Evolutionary conservation across 371 early-diverging fungal species (phyloP), one percentile per base, ranked within the genome.

Genomic region (Apophysomyces trapeziformis): DNA sequence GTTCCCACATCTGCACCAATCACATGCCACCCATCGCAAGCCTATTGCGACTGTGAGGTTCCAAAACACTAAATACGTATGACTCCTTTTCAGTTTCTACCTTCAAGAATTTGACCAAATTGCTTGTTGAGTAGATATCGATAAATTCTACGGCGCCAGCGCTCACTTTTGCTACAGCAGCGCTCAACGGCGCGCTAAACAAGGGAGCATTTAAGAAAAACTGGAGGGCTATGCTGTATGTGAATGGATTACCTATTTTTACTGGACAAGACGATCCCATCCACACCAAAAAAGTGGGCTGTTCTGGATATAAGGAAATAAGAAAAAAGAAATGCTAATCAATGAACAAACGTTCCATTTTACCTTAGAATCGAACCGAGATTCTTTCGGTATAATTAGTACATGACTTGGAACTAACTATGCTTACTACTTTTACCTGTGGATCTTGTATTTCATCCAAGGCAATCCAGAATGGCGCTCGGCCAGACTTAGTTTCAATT

Each of bases 391-490:
- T 13, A 41, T 41, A 13, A 11, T 16, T 6, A 45, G 1, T 45
- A 45, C 46, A 45, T 13, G 46, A 26, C 2, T 26, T 45, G 46
- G 16, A 21, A 50, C 21, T 26, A 21, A 21, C 54, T 21, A n/a
- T 18, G 7, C 12, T 16, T 50, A 43, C 7, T 7, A 36, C 3
- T n/a, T 50, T 57, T 76, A 85, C 85, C 68, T 87, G 87, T 21
- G 89, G 90, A 71, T 90, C 90, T 61, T 84, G 82, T 1, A 90
- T 75, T 68, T 85, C 79, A 72, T 90, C 90, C 35, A 90, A 64
- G 0, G 87, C 87, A 35, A 84, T 65, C 84, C 84, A 84, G 32
- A 84, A 69, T 0, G 79, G 80, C 5, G 63, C n/a, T 7, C 64
- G 38, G 7, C 21, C 9, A 50, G 54, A 9, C 16, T 50, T 21